A percentile compares a stretch with the other conserved stretches of the same genome.
phyloP scores from a whole-genome alignment of 352 stramenopile genomes.

The Globisporangium cylindrosporum region DNA sequence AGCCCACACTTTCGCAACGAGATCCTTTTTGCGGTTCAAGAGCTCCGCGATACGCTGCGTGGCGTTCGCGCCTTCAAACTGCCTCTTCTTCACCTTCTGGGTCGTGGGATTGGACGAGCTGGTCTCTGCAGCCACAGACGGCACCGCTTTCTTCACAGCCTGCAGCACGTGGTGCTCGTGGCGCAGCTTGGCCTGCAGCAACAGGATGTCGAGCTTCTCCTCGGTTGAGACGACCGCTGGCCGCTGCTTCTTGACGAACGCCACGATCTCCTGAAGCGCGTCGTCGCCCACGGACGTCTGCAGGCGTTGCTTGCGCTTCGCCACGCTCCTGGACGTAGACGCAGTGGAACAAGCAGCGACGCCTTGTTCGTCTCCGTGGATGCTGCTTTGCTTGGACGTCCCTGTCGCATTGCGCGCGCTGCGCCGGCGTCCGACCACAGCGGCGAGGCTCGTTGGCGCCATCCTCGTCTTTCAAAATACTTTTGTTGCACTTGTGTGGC shows the following conservation, averaged over 20 bases:
- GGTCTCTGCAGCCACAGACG: background rate
- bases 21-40: slow-evolving; percentile 8
- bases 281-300: slow-evolving; percentile 4
- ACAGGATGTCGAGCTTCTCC: slow-evolving; percentile 17
- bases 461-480: background rate
- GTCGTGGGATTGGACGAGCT: background rate
- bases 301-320: background rate
- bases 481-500: too few relatives aligned
- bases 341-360: background rate
- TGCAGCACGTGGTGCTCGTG: background rate
- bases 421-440: background rate
- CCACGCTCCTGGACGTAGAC: background rate
- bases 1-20: slow-evolving; percentile 6
- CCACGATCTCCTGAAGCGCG: background rate
- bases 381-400: background rate
- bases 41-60: slow-evolving; percentile 9
- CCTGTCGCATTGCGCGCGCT: background rate
- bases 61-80: slow-evolving; percentile 4
- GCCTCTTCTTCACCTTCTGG: background rate
- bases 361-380: background rate
- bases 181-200: slow-evolving; percentile 14
- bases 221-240: slow-evolving; percentile 8
- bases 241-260: slow-evolving; percentile 12
- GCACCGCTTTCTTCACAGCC: background rate
- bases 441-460: background rate